Evolutionary conservation across 2,329 filamentous ascomycete species (phyloP).

Genomic region (Dothistroma septosporum): DNA sequence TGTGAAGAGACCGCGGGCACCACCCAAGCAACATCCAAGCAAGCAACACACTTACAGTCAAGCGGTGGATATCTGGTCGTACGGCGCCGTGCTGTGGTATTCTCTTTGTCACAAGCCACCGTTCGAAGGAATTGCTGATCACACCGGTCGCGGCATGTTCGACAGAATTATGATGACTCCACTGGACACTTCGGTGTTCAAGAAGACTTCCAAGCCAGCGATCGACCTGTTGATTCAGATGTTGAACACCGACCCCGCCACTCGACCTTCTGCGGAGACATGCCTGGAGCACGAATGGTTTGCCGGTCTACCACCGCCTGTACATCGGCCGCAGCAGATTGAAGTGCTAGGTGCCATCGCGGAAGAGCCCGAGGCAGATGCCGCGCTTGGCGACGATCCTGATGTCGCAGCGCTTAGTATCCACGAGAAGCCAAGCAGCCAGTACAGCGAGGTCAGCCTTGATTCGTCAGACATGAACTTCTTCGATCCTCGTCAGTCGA

Average conservation of each 20-base stretch:
- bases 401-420: conserved; percentile 63
- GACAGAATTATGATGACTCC: conserved; percentile 78
- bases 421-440: conserved; percentile 40
- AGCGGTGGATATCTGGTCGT: conserved; percentile 93
- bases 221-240: conserved; percentile 74
- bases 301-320: conserved; percentile 28
- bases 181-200: conserved; percentile 63
- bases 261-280: conserved; percentile 68
- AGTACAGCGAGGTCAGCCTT: conserved; percentile 31
- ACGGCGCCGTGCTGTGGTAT: conserved; percentile 87
- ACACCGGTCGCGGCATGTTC: conserved; percentile 73
- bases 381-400: conserved; percentile 43
- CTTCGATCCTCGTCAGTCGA: conserved; percentile 40
- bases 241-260: conserved; percentile 72
- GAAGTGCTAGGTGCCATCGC: conserved; percentile 41
- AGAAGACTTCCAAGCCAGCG: conserved; percentile 60
- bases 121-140: conserved; percentile 72
- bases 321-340: conserved; percentile 18
- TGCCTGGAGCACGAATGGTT: conserved; percentile 75
- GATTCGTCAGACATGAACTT: conserved; percentile 37
- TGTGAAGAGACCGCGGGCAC: conserved; percentile 55
- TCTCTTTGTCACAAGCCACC: conserved; percentile 75
- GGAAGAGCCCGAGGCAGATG: conserved; percentile 58
- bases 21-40: conserved; percentile 36
- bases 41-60: conserved; percentile 71